These are phyloP conservation scores for Cardamine resedifolia DNA, from an alignment of 345 rosid species.

Conservation along the genomic window DNA sequence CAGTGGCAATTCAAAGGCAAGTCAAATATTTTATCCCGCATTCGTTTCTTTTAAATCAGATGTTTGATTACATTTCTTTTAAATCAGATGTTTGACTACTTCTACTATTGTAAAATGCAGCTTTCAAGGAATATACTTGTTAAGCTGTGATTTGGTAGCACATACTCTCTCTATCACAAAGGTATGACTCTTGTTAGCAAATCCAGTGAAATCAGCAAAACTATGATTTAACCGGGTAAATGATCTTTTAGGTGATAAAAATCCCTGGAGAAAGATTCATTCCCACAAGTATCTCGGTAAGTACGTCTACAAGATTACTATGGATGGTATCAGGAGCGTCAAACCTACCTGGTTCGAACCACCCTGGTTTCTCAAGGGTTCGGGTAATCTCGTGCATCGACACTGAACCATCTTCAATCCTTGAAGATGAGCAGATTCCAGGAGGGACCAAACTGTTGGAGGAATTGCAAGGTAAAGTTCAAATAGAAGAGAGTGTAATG, in stretches of 20 bases:
- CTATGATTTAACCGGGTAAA: not conserved
- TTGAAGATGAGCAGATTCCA: slow-evolving; percentile 58
- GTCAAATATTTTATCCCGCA: not conserved
- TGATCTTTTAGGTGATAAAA: slow-evolving; percentile 51
- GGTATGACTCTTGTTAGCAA: slow-evolving; percentile 44
- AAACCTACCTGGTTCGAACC: slow-evolving; percentile 50
- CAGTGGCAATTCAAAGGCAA: slow-evolving; percentile 79
- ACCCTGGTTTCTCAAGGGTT: slow-evolving; percentile 53
- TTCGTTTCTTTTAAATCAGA: not conserved
- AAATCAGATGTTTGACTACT: slow-evolving; percentile 22
- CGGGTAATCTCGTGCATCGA: slow-evolving; percentile 48
- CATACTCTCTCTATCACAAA: slow-evolving; percentile 54
- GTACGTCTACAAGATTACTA: slow-evolving; percentile 44
- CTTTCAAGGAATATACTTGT: slow-evolving; percentile 72
- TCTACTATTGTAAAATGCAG: slow-evolving; percentile 37
- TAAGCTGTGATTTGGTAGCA: slow-evolving; percentile 58
- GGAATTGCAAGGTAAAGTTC: slow-evolving; percentile 63
- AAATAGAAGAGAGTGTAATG: slow-evolving; percentile 57
- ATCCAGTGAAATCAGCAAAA: not conserved
- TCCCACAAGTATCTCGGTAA: slow-evolving; percentile 61
- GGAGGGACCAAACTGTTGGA: slow-evolving; percentile 61
- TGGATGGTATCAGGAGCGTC: slow-evolving; percentile 87
- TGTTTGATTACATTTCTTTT: slow-evolving; percentile 14
- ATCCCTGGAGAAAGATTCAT: slow-evolving; percentile 61
- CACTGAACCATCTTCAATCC: slow-evolving; percentile 29